Percentiles rank a stretch among this genome's conserved stretches.
These are phyloP conservation scores for Periconia macrospinosa DNA, from an alignment of 2,329 filamentous ascomycete genomes.

Conservation along the genomic window DNA sequence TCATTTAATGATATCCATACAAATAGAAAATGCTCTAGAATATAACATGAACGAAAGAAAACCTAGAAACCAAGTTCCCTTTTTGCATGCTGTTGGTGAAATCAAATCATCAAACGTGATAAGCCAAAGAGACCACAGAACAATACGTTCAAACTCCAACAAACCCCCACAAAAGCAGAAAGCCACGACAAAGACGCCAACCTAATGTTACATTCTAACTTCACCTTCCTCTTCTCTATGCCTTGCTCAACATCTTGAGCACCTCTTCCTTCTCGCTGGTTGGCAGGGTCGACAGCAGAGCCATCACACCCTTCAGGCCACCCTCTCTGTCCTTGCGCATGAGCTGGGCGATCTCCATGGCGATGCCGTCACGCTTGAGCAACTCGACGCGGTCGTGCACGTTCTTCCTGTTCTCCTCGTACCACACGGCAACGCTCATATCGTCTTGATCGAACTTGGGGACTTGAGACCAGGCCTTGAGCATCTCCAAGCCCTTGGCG, in stretches of 20 bases:
- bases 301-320: constrained; percentile 81
- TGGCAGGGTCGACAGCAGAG: constrained; percentile 83
- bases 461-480: constrained; percentile 82
- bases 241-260: constrained; percentile 58
- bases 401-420: constrained; percentile 87
- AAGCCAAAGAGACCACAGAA: no score
- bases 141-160: no score
- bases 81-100: no score
- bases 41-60: no score
- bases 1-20: no score
- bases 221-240: constrained; percentile 26
- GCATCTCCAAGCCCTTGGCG: constrained; percentile 68
- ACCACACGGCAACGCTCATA: constrained; percentile 86
- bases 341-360: constrained; percentile 69
- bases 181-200: neutral
- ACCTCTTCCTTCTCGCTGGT: constrained; percentile 86
- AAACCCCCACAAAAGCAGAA: no score
- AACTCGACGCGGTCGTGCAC: constrained; percentile 83
- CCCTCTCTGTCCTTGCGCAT: constrained; percentile 68
- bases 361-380: constrained; percentile 75
- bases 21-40: no score
- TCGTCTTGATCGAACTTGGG: constrained; percentile 78
- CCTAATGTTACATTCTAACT: constrained; percentile 7
- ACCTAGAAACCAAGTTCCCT: no score
- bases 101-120: no score